Conservation (phyloP, 2,329 filamentous ascomycete species). For the Exophiala sp. region DNA sequence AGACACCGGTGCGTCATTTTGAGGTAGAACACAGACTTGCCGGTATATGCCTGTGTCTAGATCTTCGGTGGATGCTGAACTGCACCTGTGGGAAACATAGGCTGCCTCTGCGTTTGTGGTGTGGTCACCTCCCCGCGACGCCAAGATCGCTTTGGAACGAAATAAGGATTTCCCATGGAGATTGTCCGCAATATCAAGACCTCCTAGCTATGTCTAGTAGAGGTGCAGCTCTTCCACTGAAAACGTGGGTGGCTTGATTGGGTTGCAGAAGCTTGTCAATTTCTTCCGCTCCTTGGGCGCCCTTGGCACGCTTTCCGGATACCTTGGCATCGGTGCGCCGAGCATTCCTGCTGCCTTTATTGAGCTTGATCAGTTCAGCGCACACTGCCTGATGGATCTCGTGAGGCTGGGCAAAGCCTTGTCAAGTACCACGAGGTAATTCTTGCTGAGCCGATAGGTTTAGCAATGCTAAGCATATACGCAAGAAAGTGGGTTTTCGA, state of each 20-base stretch:
- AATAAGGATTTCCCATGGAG: no score
- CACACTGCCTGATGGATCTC: not conserved
- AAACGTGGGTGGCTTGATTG: slow-evolving; percentile 21
- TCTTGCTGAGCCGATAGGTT: not conserved
- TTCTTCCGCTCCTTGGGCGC: no score
- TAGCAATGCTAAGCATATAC: not conserved
- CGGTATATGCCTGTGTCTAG: no score
- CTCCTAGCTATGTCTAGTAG: no score
- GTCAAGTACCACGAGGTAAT: slow-evolving; percentile 6
- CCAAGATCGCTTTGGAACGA: no score
- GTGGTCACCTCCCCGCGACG: no score
- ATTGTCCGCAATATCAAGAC: no score
- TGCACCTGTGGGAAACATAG: no score
- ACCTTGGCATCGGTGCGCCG: slow-evolving; percentile 10
- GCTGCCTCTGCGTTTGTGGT: no score
- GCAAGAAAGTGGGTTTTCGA: not conserved
- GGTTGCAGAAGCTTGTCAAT: not conserved
- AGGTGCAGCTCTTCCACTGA: not conserved
- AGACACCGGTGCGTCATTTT: no score
- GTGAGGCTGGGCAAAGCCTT: slow-evolving; percentile 5
- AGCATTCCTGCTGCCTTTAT: slow-evolving; percentile 11
- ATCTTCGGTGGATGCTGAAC: no score
- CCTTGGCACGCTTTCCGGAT: not conserved
- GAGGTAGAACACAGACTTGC: no score
- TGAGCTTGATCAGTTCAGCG: slow-evolving; percentile 2